phyloP scores from a whole-genome alignment of 495 filamentous ascomycete genomes.

The Oidiodendron maius region DNA sequence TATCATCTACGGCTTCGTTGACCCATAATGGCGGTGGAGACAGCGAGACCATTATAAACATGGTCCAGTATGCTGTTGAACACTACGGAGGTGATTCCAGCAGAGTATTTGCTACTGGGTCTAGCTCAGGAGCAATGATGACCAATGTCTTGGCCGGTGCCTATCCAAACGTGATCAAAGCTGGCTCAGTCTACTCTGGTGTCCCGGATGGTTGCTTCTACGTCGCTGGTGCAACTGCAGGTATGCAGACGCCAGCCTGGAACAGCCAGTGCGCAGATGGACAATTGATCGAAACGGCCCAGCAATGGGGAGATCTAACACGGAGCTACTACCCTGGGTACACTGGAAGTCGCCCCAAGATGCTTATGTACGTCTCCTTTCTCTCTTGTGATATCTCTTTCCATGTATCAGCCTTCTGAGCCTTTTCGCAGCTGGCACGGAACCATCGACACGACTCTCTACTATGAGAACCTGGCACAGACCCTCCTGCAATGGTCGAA shows the following conservation, averaged over 20 bases:
- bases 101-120: constrained; percentile 42
- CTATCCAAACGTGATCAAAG: constrained; percentile 36
- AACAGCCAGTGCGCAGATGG: constrained; percentile 39
- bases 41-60: constrained; percentile 53
- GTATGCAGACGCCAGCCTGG: constrained; percentile 40
- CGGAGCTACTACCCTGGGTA: constrained; percentile 43
- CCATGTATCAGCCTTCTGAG: constrained; percentile 2
- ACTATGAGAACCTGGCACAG: constrained; percentile 44
- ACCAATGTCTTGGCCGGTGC: constrained; percentile 35
- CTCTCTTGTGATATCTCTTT: background rate
- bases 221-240: constrained; percentile 29
- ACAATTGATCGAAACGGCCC: constrained; percentile 35
- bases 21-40: constrained; percentile 53
- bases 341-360: constrained; percentile 36
- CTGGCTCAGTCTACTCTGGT: constrained; percentile 48
- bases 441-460: constrained; percentile 38
- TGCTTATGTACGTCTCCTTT: constrained; percentile 37
- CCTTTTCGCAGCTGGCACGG: constrained; percentile 38
- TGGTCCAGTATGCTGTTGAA: constrained; percentile 43
- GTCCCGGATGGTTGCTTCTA: constrained; percentile 57
- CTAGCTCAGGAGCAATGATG: constrained; percentile 48
- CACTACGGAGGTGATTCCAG: constrained; percentile 37
- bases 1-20: constrained; percentile 45
- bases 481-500: constrained; percentile 37
- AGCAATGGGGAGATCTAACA: constrained; percentile 42